phyloP scores from a whole-genome alignment of 495 filamentous ascomycete genomes.

The Lasiosphaeria miniovina region DNA sequence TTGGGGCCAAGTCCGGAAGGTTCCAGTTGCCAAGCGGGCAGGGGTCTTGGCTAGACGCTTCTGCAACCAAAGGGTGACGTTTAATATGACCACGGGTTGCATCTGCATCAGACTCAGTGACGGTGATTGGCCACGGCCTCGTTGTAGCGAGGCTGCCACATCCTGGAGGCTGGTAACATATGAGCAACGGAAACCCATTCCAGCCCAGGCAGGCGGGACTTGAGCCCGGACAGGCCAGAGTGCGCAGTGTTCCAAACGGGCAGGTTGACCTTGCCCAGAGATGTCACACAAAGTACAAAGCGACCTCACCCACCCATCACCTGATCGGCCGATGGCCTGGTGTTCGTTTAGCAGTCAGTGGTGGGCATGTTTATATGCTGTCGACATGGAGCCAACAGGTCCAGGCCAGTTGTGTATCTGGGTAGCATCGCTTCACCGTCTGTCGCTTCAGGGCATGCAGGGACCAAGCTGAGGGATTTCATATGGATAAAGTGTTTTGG shows the following conservation, averaged over 20 bases:
- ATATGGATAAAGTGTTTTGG: not conserved
- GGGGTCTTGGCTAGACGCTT: not conserved
- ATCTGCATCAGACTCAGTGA: not conserved
- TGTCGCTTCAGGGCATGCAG: not conserved
- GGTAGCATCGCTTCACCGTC: not conserved
- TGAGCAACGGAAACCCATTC: no score
- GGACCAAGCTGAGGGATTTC: not conserved
- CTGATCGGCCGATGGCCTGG: no score
- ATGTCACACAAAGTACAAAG: no score
- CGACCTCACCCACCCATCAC: no score
- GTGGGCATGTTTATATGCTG: no score
- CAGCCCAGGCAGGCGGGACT: no score
- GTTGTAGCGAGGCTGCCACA: not conserved
- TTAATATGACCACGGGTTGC: not conserved
- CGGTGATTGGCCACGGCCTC: not conserved
- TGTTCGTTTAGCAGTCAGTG: no score
- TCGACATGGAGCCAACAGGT: not conserved
- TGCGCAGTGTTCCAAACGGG: no score
- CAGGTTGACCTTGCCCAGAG: no score
- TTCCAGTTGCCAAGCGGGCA: not conserved
- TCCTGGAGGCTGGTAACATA: no score
- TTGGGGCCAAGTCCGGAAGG: not conserved
- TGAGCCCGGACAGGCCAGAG: no score
- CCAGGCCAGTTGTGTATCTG: not conserved
- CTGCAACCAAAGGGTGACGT: not conserved